phyloP scores from a whole-genome alignment of 2,329 filamentous ascomycete species.

The Amphichorda felina region DNA sequence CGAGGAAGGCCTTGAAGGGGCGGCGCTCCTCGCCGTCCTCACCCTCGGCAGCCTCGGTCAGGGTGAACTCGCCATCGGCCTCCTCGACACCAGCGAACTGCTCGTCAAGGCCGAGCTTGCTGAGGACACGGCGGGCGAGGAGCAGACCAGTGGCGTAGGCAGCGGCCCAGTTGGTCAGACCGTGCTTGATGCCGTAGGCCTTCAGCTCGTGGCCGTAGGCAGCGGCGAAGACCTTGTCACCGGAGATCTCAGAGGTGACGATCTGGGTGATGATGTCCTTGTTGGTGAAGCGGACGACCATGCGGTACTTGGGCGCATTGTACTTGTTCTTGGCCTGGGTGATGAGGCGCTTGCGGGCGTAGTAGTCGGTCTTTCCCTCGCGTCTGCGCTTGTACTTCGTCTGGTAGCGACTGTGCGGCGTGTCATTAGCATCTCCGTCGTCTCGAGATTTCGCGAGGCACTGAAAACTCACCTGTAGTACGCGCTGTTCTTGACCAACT shows the following conservation, averaged over 20 bases:
- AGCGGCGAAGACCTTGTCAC: conserved; percentile 90
- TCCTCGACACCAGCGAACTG: conserved; percentile 94
- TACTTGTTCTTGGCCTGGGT: conserved; percentile 99
- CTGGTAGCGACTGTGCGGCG: conserved; percentile 72
- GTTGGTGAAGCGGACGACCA: conserved; percentile 99
- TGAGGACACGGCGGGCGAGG: conserved; percentile 89
- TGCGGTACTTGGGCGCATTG: conserved; percentile 99
- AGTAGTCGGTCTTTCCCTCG: conserved; percentile 99
- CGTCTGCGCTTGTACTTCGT: conserved; percentile 99
- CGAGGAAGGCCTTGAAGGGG: conserved; percentile 98
- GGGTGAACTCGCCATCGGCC: conserved; percentile 86
- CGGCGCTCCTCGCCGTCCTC: conserved; percentile 88
- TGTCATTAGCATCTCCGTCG: conserved; percentile 1
- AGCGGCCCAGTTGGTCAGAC: conserved; percentile 98
- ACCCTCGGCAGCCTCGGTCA: conserved; percentile 88
- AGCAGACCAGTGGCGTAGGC: conserved; percentile 96
- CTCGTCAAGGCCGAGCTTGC: conserved; percentile 93
- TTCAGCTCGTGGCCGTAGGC: conserved; percentile 97
- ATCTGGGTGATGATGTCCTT: conserved; percentile 99
- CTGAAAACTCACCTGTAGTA: conserved; percentile 98
- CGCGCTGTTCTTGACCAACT: conserved; percentile 92
- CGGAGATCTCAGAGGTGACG: conserved; percentile 87
- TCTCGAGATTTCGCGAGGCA: neutral
- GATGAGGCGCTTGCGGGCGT: conserved; percentile 98
- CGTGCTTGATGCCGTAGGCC: conserved; percentile 95